These are phyloP conservation scores for Quercus variabilis DNA, from an alignment of 306 rosid genomes.

Conservation along the genomic window DNA sequence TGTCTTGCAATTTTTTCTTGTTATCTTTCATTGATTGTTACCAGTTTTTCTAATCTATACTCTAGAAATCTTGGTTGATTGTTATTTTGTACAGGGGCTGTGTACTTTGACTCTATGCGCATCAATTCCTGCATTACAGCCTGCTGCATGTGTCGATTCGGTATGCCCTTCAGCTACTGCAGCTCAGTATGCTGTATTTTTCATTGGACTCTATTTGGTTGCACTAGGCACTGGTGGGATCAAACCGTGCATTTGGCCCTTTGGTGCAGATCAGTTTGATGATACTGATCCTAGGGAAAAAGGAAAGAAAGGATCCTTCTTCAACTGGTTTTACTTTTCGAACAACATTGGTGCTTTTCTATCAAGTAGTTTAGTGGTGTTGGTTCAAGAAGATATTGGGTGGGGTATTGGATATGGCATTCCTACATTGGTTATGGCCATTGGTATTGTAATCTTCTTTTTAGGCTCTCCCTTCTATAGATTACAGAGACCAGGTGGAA, in stretches of 20 bases:
- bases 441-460: slow-evolving; percentile 78
- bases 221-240: slow-evolving; percentile 99
- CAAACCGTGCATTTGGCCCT: slow-evolving; percentile 89
- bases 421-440: slow-evolving; percentile 79
- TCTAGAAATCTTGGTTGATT: too few relatives aligned
- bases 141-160: slow-evolving; percentile 59
- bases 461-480: slow-evolving; percentile 78
- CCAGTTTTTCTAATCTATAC: slow-evolving; percentile 3
- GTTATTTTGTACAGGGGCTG: slow-evolving; percentile 64
- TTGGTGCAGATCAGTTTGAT: slow-evolving; percentile 97
- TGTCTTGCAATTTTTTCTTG: slow-evolving; percentile 9
- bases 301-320: slow-evolving; percentile 82
- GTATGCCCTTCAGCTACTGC: slow-evolving; percentile 79
- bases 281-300: slow-evolving; percentile 81
- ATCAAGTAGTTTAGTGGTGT: slow-evolving; percentile 79
- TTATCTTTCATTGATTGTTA: slow-evolving; percentile 8
- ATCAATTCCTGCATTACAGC: slow-evolving; percentile 63
- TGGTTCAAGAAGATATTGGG: slow-evolving; percentile 88
- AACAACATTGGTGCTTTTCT: slow-evolving; percentile 87
- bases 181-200: slow-evolving; percentile 81
- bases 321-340: slow-evolving; percentile 95
- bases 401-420: slow-evolving; percentile 98
- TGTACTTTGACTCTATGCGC: slow-evolving; percentile 90
- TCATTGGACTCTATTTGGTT: slow-evolving; percentile 86
- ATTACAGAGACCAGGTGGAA: slow-evolving; percentile 95